phyloP scores from a whole-genome alignment of 1,284 basidiomycete genomes.

The Ganoderma lucidum region DNA sequence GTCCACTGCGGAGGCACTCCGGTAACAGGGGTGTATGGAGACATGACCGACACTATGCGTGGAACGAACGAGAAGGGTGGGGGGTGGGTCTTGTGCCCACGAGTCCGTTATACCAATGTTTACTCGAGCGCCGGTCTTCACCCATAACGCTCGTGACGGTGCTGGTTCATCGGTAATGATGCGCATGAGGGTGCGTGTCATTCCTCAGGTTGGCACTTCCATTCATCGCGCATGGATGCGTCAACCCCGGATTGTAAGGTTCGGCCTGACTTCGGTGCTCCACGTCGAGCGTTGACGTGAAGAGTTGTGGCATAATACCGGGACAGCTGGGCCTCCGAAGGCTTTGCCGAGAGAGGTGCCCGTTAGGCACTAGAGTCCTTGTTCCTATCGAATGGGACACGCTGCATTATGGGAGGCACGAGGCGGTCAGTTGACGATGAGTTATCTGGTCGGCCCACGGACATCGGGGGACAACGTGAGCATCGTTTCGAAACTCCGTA shows the following conservation, averaged over 20 bases:
- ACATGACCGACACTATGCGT: not conserved
- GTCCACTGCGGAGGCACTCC: constrained; percentile 8
- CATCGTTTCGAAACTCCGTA: not conserved
- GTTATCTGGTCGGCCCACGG: not conserved
- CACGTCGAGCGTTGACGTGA: not conserved
- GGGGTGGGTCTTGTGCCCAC: not conserved
- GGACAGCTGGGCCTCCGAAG: not conserved
- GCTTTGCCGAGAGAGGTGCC: not conserved
- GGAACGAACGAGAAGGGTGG: not conserved
- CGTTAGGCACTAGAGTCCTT: not conserved
- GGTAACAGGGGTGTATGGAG: constrained; percentile 7
- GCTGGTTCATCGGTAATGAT: not conserved
- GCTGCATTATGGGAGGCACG: not conserved
- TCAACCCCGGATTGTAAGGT: constrained; percentile 3
- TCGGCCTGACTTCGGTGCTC: not conserved
- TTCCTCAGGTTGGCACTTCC: not conserved
- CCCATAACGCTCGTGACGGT: not conserved
- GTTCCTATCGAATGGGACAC: not conserved
- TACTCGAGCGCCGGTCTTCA: not conserved
- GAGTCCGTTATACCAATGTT: not conserved
- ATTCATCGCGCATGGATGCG: not conserved
- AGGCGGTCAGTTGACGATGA: not conserved
- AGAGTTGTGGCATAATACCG: not conserved
- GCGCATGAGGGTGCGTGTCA: not conserved
- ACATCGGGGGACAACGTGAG: not conserved